phyloP scores from a whole-genome alignment of 2,329 filamentous ascomycete species.

The Aspergillus felis region DNA sequence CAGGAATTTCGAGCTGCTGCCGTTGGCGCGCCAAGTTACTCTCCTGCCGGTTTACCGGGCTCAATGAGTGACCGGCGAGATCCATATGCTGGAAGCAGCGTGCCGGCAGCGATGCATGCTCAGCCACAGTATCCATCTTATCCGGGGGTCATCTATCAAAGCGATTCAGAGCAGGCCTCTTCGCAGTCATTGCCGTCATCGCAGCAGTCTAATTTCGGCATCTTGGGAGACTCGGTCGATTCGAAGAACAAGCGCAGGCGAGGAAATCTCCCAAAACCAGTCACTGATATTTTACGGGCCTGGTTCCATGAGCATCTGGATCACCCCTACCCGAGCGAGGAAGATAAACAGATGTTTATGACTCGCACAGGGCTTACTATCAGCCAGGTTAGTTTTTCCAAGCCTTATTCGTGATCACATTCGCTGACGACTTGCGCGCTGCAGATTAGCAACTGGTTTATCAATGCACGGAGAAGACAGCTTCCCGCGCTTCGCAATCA shows the following conservation, averaged over 20 bases:
- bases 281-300: slow-evolving; percentile 72
- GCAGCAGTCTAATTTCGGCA: slow-evolving; percentile 36
- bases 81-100: slow-evolving; percentile 15
- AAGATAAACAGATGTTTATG: slow-evolving; percentile 81
- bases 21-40: slow-evolving; percentile 5
- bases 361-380: slow-evolving; percentile 71
- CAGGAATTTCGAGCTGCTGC: slow-evolving; percentile 23
- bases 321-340: slow-evolving; percentile 82
- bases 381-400: slow-evolving; percentile 49
- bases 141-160: slow-evolving; percentile 25
- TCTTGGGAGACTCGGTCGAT: slow-evolving; percentile 35
- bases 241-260: slow-evolving; percentile 55
- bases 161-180: slow-evolving; percentile 31
- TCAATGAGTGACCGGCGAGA: slow-evolving; percentile 24
- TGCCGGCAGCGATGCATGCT: slow-evolving; percentile 21
- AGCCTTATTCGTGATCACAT: background rate
- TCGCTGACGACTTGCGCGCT: slow-evolving; percentile 5
- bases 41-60: slow-evolving; percentile 13
- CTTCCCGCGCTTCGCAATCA: slow-evolving; percentile 45
- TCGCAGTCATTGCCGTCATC: slow-evolving; percentile 25
- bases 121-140: slow-evolving; percentile 25
- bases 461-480: slow-evolving; percentile 48
- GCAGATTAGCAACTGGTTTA: slow-evolving; percentile 53
- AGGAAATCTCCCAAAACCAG: slow-evolving; percentile 86
- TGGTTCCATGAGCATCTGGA: slow-evolving; percentile 77